Evolutionary conservation across 495 filamentous ascomycete genomes (phyloP).

Genomic region (Penicillium daleae): DNA sequence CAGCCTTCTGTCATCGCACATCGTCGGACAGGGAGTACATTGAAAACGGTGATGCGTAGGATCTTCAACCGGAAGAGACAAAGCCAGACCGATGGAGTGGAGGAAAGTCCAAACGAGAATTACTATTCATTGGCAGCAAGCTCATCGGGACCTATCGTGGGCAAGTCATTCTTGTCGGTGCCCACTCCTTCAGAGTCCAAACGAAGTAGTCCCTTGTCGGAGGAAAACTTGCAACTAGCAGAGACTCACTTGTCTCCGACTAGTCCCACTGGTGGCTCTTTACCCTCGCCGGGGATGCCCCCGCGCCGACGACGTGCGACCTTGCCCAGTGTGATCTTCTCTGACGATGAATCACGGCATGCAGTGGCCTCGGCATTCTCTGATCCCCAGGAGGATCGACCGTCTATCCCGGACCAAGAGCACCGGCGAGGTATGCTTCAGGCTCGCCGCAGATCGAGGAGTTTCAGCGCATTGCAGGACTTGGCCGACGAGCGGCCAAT

Average conservation of each 20-base stretch:
- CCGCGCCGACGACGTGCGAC: conserved; percentile 45
- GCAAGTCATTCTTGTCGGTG: conserved; percentile 23
- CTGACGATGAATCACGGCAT: conserved; percentile 44
- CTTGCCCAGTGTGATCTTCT: conserved; percentile 50
- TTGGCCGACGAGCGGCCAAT: conserved; percentile 32
- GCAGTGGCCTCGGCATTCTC: conserved; percentile 34
- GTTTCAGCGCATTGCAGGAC: conserved; percentile 33
- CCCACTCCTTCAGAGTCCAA: conserved; percentile 34
- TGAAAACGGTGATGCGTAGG: conserved; percentile 54
- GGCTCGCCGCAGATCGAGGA: conserved; percentile 37
- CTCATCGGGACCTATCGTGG: conserved; percentile 6
- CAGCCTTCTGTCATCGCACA: conserved; percentile 26
- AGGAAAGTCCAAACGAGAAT: conserved; percentile 30
- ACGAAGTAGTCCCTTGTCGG: conserved; percentile 33
- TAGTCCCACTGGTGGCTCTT: conserved; percentile 26
- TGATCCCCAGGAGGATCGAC: conserved; percentile 32
- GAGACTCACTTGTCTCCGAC: conserved; percentile 31
- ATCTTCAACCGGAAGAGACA: conserved; percentile 50
- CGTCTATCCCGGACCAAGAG: conserved; percentile 17
- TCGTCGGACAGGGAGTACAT: conserved; percentile 48
- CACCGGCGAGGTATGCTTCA: conserved; percentile 28
- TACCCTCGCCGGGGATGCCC: conserved; percentile 26
- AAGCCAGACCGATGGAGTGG: conserved; percentile 41
- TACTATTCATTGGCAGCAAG: conserved; percentile 12
- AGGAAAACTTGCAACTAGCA: conserved; percentile 26